phyloP scores from a whole-genome alignment of 805 yeast species.

The Candida germanica region DNA sequence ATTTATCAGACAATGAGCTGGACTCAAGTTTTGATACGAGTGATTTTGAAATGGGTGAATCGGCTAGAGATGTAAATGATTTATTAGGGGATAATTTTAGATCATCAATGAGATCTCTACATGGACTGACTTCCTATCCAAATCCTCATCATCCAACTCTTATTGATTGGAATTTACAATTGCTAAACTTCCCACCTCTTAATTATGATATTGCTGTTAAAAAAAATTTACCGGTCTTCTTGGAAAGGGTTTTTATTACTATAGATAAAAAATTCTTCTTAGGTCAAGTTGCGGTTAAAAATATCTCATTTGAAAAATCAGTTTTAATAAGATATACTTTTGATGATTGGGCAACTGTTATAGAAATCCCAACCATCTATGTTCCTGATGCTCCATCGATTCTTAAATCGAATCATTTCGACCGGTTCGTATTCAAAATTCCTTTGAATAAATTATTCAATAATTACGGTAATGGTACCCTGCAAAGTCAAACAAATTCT shows the following conservation, averaged over 20 bases:
- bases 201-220: conserved; percentile 46
- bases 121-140: conserved; percentile 19
- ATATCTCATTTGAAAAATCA: conserved; percentile 63
- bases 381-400: conserved; percentile 52
- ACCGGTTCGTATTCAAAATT: conserved; percentile 67
- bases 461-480: conserved; percentile 2
- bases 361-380: conserved; percentile 64
- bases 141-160: conserved; percentile 17
- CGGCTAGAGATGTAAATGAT: conserved; percentile 11
- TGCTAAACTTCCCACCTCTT: conserved; percentile 36
- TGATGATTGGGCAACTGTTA: conserved; percentile 74
- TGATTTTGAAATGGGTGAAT: conserved; percentile 17
- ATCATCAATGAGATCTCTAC: conserved; percentile 6
- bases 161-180: conserved; percentile 45
- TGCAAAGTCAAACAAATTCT: conserved; percentile 16
- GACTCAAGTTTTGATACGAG: conserved; percentile 11
- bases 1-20: conserved; percentile 18
- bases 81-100: not conserved
- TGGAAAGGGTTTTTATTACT: conserved; percentile 62
- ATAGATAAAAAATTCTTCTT: conserved; percentile 54
- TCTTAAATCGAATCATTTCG: conserved; percentile 52
- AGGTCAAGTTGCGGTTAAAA: conserved; percentile 79
- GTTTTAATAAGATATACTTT: conserved; percentile 72
- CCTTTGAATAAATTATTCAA: conserved; percentile 38
- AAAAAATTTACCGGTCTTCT: conserved; percentile 45